Evolutionary conservation across 768 basidiomycete genomes (phyloP).

Genomic region (Amanita subjunquillea): DNA sequence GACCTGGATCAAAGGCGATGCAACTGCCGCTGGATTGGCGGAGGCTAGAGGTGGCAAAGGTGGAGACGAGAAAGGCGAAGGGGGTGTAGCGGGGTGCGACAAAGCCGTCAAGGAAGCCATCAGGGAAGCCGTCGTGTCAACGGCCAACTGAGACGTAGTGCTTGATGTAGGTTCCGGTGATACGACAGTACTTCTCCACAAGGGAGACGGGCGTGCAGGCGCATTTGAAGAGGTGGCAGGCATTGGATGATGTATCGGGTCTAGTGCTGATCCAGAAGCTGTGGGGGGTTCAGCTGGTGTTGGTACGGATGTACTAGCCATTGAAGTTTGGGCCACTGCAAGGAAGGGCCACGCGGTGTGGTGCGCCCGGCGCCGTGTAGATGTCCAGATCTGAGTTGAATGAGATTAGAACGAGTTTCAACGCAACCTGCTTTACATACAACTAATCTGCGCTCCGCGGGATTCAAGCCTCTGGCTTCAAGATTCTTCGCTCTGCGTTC

Average conservation of each 20-base stretch:
- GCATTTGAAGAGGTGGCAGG: not conserved
- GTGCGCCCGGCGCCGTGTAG: slow-evolving; percentile 83
- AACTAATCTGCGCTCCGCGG: slow-evolving; percentile 51
- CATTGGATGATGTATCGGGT: not conserved
- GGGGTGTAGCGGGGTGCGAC: slow-evolving; percentile 7
- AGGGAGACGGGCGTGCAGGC: not conserved
- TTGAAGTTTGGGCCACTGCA: slow-evolving; percentile 19
- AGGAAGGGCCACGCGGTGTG: slow-evolving; percentile 97
- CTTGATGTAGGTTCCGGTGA: not conserved
- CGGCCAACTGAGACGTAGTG: not conserved
- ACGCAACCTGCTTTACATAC: slow-evolving; percentile 28
- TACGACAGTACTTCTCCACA: not conserved
- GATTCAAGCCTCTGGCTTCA: slow-evolving; percentile 58
- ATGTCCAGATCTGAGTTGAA: slow-evolving; percentile 82
- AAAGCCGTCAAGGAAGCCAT: not conserved
- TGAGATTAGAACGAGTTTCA: not conserved
- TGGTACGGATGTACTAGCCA: slow-evolving; percentile 10
- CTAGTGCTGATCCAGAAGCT: not conserved
- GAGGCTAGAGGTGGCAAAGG: slow-evolving; percentile 14
- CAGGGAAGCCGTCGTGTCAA: slow-evolving; percentile 1
- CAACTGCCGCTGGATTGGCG: slow-evolving; percentile 1
- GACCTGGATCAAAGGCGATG: slow-evolving; percentile 32
- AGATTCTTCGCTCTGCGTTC: slow-evolving; percentile 71
- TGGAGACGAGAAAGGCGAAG: slow-evolving; percentile 5
- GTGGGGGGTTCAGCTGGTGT: not conserved